These are phyloP conservation scores for Flaveria sonorensis DNA, from an alignment of 129 eudicot genomes.

Conservation along the genomic window DNA sequence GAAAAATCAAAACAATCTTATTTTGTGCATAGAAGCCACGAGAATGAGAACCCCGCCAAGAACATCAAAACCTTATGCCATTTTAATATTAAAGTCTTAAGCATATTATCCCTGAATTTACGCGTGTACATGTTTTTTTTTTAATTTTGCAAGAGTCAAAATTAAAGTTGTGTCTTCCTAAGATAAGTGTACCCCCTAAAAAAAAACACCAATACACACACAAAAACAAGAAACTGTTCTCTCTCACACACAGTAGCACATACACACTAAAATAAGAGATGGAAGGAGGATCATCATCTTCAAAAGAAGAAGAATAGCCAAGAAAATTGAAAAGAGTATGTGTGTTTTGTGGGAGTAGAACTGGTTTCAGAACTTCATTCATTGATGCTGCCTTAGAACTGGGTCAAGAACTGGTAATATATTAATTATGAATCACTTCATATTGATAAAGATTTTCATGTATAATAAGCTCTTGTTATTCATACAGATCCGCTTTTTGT, in stretches of 20 bases:
- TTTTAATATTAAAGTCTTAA: too few species aligned
- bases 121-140: too few species aligned
- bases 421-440: neutral
- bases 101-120: too few species aligned
- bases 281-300: slow-evolving; percentile 40
- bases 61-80: too few species aligned
- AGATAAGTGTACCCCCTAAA: too few species aligned
- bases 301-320: slow-evolving; percentile 24
- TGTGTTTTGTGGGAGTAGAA: slow-evolving; percentile 79
- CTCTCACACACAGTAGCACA: slow-evolving; percentile 1
- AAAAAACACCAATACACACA: too few species aligned
- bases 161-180: too few species aligned
- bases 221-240: neutral
- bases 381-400: slow-evolving; percentile 63
- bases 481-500: too few species aligned
- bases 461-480: neutral
- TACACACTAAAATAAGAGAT: slow-evolving; percentile 14
- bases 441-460: neutral
- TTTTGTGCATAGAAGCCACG: too few species aligned
- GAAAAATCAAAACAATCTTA: too few species aligned
- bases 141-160: too few species aligned
- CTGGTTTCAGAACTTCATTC: slow-evolving; percentile 57
- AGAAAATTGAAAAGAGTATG: slow-evolving; percentile 57
- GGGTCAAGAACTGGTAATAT: slow-evolving; percentile 67
- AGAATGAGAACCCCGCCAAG: too few species aligned